Evolutionary conservation across 2,329 filamentous ascomycete genomes (phyloP).

Genomic region (Paraconiothyrium sp.): DNA sequence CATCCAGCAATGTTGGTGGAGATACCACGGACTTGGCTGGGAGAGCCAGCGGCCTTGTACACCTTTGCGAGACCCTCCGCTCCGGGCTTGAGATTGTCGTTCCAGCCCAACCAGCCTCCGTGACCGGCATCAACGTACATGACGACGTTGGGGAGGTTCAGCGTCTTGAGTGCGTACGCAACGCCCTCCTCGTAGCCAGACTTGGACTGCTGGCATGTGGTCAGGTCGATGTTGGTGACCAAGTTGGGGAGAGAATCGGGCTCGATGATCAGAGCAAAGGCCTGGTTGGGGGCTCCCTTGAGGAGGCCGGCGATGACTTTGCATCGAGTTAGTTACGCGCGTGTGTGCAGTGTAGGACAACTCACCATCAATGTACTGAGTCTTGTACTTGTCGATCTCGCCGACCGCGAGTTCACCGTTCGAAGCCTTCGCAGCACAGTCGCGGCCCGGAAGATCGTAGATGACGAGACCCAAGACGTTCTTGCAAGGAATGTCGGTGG

Average conservation of each 20-base stretch:
- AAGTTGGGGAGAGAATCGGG: slow-evolving; percentile 41
- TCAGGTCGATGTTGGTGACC: slow-evolving; percentile 38
- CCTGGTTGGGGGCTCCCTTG: slow-evolving; percentile 25
- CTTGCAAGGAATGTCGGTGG: slow-evolving; percentile 11
- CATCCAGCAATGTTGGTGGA: slow-evolving; percentile 42
- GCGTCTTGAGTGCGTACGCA: slow-evolving; percentile 39
- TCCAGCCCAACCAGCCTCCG: slow-evolving; percentile 43
- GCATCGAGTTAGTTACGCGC: slow-evolving; percentile 32
- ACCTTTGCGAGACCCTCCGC: slow-evolving; percentile 38
- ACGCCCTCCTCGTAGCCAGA: slow-evolving; percentile 42
- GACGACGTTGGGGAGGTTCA: slow-evolving; percentile 39
- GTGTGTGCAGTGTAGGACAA: slow-evolving; percentile 5
- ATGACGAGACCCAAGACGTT: slow-evolving; percentile 66
- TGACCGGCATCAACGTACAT: slow-evolving; percentile 44
- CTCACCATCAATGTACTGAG: slow-evolving; percentile 36
- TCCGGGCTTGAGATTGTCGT: slow-evolving; percentile 39
- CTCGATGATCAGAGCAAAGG: slow-evolving; percentile 42
- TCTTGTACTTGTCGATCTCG: slow-evolving; percentile 36
- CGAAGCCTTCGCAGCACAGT: slow-evolving; percentile 82
- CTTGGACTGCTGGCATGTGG: slow-evolving; percentile 33
- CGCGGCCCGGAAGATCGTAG: slow-evolving; percentile 93
- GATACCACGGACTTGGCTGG: slow-evolving; percentile 36
- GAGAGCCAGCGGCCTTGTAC: slow-evolving; percentile 34
- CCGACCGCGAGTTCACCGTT: slow-evolving; percentile 52
- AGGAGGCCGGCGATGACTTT: slow-evolving; percentile 25